Evolutionary conservation across 2,329 filamentous ascomycete genomes (phyloP).

Genomic region (Colletotrichum agaves): DNA sequence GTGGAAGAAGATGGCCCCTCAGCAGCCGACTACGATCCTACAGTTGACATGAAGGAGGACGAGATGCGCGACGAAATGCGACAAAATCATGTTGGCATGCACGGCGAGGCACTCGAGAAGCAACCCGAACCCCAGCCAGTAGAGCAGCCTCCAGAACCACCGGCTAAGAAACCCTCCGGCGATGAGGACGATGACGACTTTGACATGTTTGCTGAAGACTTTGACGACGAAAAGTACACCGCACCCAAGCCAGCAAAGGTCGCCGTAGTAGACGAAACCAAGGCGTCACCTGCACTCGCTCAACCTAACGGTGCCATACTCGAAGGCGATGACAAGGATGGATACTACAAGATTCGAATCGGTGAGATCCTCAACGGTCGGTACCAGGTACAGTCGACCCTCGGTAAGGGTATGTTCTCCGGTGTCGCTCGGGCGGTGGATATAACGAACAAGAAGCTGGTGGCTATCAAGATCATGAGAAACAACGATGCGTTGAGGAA

Average conservation of each 20-base stretch:
- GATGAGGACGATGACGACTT: conserved; percentile 76
- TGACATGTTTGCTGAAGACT: conserved; percentile 91
- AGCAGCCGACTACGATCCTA: conserved; percentile 94
- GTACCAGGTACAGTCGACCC: conserved; percentile 86
- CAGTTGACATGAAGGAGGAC: conserved; percentile 87
- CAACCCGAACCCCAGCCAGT: conserved; percentile 45
- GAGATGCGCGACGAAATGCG: conserved; percentile 75
- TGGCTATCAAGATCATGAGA: conserved; percentile 97
- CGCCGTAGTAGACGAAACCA: conserved; percentile 56
- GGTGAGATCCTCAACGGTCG: conserved; percentile 90
- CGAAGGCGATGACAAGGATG: conserved; percentile 93
- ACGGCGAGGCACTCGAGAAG: conserved; percentile 52
- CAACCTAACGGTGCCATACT: conserved; percentile 77
- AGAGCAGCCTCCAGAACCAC: conserved; percentile 45
- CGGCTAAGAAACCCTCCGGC: conserved; percentile 50
- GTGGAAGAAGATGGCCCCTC: conserved; percentile 78
- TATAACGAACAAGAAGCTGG: conserved; percentile 76
- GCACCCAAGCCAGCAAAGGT: conserved; percentile 59
- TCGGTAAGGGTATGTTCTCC: conserved; percentile 96
- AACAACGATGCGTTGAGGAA: conserved; percentile 95
- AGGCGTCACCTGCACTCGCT: conserved; percentile 56
- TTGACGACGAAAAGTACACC: conserved; percentile 73
- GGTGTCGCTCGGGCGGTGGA: conserved; percentile 92
- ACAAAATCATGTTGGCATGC: conserved; percentile 64
- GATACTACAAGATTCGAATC: conserved; percentile 94